Percentiles rank a stretch among this genome's conserved stretches.
These are phyloP conservation scores for Pseudogymnoascus pannorum DNA, from an alignment of 2,329 filamentous ascomycete genomes.

Conservation along the genomic window DNA sequence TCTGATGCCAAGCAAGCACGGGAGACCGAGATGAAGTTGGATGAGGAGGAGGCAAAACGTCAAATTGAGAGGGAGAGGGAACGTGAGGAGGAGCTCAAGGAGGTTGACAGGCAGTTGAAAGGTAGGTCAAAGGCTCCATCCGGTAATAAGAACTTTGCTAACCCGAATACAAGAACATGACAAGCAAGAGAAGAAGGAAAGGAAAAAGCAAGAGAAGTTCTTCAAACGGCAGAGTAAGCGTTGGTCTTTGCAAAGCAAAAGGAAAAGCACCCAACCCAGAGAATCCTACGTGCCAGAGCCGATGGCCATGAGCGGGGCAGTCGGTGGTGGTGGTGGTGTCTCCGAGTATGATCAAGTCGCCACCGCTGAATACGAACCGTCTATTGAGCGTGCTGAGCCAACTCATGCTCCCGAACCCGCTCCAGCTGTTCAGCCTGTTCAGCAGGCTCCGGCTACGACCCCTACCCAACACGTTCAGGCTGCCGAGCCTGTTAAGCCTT, in stretches of 20 bases:
- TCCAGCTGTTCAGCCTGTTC: neutral
- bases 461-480: neutral
- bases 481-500: neutral
- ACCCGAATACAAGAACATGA: neutral
- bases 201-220: slow-evolving; percentile 46
- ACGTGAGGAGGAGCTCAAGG: slow-evolving; percentile 46
- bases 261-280: slow-evolving; percentile 11
- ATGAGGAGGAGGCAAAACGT: slow-evolving; percentile 58
- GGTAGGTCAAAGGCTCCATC: slow-evolving; percentile 39
- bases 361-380: neutral
- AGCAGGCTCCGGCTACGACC: neutral
- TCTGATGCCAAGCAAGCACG: slow-evolving; percentile 65
- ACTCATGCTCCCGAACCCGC: neutral
- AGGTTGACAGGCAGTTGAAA: slow-evolving; percentile 47
- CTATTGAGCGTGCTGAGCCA: neutral
- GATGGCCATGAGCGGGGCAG: neutral
- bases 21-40: slow-evolving; percentile 53
- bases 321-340: neutral
- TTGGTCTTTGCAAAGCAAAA: slow-evolving; percentile 34
- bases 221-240: slow-evolving; percentile 40
- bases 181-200: slow-evolving; percentile 35
- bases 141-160: neutral
- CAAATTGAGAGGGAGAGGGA: slow-evolving; percentile 50
- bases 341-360: neutral
- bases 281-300: slow-evolving; percentile 9